A percentile compares a stretch with the other conserved stretches of the same genome.
Conservation (phyloP, 2,329 filamentous ascomycete species). For the Paradendryphiella salina region DNA sequence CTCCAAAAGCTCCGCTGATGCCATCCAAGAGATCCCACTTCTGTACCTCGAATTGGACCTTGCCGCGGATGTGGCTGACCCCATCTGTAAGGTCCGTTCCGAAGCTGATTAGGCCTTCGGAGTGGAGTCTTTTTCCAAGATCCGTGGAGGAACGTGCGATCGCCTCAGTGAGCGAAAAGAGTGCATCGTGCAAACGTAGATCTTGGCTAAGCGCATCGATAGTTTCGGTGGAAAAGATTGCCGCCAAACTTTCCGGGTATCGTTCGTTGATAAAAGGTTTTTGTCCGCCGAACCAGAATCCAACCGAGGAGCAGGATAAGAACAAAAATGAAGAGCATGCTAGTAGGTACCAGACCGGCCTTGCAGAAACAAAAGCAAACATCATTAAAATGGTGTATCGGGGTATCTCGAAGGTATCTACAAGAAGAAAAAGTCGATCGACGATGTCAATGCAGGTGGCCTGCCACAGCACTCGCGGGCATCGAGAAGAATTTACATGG, state of each 20-base stretch:
- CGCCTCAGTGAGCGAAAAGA: constrained; percentile 28
- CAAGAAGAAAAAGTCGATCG: constrained; percentile 4
- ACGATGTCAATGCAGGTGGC: constrained; percentile 7
- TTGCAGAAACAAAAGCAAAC: constrained; percentile 31
- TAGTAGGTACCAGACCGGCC: constrained; percentile 32
- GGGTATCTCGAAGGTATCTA: constrained; percentile 11
- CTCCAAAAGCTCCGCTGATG: constrained; percentile 11
- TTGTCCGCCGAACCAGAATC: constrained; percentile 22
- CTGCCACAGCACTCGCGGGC: constrained; percentile 13
- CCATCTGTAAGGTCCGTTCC: constrained; percentile 23
- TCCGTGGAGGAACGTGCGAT: constrained; percentile 27
- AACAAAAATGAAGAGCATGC: constrained; percentile 15
- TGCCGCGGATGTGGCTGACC: constrained; percentile 14
- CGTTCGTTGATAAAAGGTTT: background rate
- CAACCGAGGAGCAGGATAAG: constrained; percentile 22
- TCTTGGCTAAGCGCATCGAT: constrained; percentile 33
- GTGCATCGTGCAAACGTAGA: constrained; percentile 23
- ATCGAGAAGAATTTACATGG: background rate
- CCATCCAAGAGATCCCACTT: constrained; percentile 19
- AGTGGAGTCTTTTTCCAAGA: constrained; percentile 21
- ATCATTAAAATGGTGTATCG: constrained; percentile 29
- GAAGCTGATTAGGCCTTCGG: constrained; percentile 20
- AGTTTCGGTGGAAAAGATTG: constrained; percentile 26
- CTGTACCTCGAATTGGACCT: background rate
- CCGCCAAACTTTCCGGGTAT: constrained; percentile 9